A percentile compares a stretch with the other conserved stretches of the same genome.
phyloP scores from a whole-genome alignment of 805 yeast species.

The Dipodascus albidus region DNA sequence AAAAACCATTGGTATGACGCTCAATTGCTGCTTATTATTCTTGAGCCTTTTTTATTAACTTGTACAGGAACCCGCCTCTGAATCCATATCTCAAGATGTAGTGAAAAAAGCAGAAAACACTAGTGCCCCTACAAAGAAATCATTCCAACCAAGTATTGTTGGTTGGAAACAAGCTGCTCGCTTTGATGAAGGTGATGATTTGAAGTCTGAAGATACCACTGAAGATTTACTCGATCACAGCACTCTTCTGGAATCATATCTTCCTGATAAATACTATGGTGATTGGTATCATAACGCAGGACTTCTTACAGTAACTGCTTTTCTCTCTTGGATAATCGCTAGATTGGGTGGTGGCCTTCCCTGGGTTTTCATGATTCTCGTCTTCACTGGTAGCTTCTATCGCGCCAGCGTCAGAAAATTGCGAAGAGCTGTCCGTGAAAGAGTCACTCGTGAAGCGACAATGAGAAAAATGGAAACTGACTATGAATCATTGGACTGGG shows the following conservation, averaged over 20 bases:
- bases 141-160: slow-evolving; percentile 30
- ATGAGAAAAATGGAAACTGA: slow-evolving; percentile 75
- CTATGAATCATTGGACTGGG: slow-evolving; percentile 93
- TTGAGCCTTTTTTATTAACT: not conserved
- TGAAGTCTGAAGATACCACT: slow-evolving; percentile 51
- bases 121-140: not conserved
- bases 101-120: not conserved
- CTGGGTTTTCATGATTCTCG: slow-evolving; percentile 62
- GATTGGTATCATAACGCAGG: slow-evolving; percentile 96
- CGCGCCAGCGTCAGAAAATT: slow-evolving; percentile 77
- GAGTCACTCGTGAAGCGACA: slow-evolving; percentile 80
- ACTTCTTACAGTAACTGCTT: slow-evolving; percentile 50
- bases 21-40: too few species aligned
- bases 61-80: not conserved
- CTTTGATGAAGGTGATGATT: slow-evolving; percentile 59
- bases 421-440: slow-evolving; percentile 62
- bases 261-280: slow-evolving; percentile 72
- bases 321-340: slow-evolving; percentile 75
- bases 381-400: slow-evolving; percentile 56
- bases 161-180: slow-evolving; percentile 96
- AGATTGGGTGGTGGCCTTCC: slow-evolving; percentile 66
- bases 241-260: slow-evolving; percentile 61
- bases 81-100: not conserved
- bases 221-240: slow-evolving; percentile 58
- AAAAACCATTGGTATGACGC: not conserved